These are phyloP conservation scores for Fusarium buharicum DNA, from an alignment of 2,329 filamentous ascomycete species.

Conservation along the genomic window DNA sequence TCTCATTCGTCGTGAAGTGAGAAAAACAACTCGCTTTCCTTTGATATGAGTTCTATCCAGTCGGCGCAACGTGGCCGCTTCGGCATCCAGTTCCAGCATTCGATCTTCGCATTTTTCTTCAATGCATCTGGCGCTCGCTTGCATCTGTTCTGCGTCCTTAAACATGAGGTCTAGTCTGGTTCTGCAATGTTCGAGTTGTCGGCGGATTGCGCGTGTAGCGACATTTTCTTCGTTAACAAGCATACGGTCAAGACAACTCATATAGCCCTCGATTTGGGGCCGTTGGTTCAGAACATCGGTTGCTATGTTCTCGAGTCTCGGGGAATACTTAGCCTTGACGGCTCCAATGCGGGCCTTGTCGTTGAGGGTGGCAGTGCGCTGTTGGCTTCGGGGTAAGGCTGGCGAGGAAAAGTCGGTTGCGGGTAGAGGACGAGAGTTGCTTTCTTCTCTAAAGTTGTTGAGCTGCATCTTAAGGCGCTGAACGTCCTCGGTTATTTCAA, in stretches of 20 bases:
- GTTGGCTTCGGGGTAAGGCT: slow-evolving; percentile 8
- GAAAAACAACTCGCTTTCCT: slow-evolving; percentile 1
- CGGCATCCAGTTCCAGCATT: slow-evolving; percentile 8
- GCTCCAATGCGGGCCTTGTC: slow-evolving; percentile 19
- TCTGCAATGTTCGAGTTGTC: slow-evolving; percentile 14
- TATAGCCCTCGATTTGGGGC: not conserved
- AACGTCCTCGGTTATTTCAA: not conserved
- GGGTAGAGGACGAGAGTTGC: not conserved
- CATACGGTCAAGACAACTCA: slow-evolving; percentile 2
- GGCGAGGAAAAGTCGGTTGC: not conserved
- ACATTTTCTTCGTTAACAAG: not conserved
- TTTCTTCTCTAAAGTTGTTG: slow-evolving; percentile 4
- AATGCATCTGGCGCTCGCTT: not conserved
- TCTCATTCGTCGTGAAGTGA: not conserved
- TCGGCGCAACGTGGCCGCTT: slow-evolving; percentile 15
- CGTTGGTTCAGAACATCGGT: not conserved
- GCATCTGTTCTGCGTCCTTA: not conserved
- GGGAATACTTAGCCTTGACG: not conserved
- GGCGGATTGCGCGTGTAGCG: slow-evolving; percentile 4
- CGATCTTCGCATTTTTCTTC: slow-evolving; percentile 1
- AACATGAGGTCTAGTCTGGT: not conserved
- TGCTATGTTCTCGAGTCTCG: not conserved
- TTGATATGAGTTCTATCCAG: slow-evolving; percentile 12
- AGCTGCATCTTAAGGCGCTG: slow-evolving; percentile 1
- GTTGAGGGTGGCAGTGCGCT: slow-evolving; percentile 1